A percentile compares a stretch with the other conserved stretches of the same genome.
Conservation (phyloP, 2,329 filamentous ascomycete genomes). For the Phyllachora maydis region DNA sequence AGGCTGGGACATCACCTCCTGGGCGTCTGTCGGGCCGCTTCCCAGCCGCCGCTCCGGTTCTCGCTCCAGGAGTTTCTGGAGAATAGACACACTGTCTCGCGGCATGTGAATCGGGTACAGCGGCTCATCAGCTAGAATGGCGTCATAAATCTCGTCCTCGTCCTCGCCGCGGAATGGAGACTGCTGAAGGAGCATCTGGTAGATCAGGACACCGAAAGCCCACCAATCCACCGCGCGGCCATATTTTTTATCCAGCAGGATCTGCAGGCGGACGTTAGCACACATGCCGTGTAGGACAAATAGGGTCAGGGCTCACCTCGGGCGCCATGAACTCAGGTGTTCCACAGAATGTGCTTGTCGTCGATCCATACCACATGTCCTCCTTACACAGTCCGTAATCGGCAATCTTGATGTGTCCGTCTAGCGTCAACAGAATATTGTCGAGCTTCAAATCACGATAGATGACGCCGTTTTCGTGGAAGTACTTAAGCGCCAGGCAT, state of each 20-base stretch:
- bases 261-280: conserved; percentile 30
- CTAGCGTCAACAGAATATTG: conserved; percentile 81
- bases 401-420: conserved; percentile 95
- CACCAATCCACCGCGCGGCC: conserved; percentile 97
- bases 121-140: conserved; percentile 91
- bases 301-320: conserved; percentile 39
- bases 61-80: conserved; percentile 89
- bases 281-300: conserved; percentile 85
- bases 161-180: conserved; percentile 97
- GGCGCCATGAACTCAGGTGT: conserved; percentile 99
- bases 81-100: conserved; percentile 86
- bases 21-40: conserved; percentile 86
- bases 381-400: conserved; percentile 99
- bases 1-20: conserved; percentile 96
- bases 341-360: conserved; percentile 94
- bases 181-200: conserved; percentile 98
- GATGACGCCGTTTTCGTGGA: conserved; percentile 98
- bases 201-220: conserved; percentile 97
- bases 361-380: conserved; percentile 98
- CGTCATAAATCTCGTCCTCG: conserved; percentile 98
- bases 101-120: conserved; percentile 98
- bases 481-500: conserved; percentile 92
- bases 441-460: conserved; percentile 91
- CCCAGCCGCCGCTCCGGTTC: conserved; percentile 87
- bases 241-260: conserved; percentile 95